Evolutionary conservation across 345 rosid species (phyloP).

Genomic region (Populus tremula): DNA sequence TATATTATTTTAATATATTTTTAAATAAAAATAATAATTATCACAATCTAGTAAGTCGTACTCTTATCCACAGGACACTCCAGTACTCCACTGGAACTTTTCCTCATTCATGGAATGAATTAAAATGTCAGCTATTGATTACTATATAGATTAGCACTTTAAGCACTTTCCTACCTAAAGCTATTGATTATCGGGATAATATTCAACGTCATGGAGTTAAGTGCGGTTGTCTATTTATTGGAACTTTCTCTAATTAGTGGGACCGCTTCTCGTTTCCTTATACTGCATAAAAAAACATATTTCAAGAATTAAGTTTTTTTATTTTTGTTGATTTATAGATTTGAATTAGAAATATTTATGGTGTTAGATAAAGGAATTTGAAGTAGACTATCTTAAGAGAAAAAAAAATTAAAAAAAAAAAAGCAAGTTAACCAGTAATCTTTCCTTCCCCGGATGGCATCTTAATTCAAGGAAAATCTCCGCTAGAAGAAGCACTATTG

Average conservation of each 20-base stretch:
- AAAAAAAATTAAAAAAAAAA: no score
- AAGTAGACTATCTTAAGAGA: background rate
- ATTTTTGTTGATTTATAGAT: background rate
- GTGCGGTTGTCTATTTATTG: background rate
- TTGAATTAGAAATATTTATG: background rate
- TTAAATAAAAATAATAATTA: no score
- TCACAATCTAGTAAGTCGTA: no score
- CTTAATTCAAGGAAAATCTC: background rate
- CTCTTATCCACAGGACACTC: background rate
- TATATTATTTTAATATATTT: no score
- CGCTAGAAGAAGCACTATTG: no score
- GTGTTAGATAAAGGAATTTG: background rate
- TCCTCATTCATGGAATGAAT: background rate
- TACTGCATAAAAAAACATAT: no score
- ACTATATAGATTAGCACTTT: background rate
- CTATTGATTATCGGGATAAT: background rate
- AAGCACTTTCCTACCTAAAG: background rate
- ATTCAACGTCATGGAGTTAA: background rate
- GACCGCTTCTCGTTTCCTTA: background rate
- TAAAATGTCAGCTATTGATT: background rate
- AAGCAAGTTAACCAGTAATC: background rate
- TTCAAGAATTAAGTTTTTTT: no score
- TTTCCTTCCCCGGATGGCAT: background rate
- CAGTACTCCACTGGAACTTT: background rate
- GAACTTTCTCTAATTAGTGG: background rate